phyloP scores from a whole-genome alignment of 208 protist species.

The Leishmania martiniquensis region DNA sequence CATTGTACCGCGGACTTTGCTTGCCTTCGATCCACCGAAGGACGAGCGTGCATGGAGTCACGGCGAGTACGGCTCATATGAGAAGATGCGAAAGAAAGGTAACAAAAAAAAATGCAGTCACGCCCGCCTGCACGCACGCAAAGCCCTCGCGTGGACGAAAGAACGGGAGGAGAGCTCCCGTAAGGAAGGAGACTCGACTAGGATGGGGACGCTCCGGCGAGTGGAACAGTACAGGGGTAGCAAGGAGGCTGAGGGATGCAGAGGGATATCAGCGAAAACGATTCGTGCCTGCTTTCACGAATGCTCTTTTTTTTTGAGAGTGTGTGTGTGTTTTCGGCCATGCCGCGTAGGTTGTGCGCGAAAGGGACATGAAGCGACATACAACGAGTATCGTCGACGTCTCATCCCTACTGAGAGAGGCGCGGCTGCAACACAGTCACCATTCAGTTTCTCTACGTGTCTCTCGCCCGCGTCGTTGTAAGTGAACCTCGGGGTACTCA shows the following conservation, averaged over 20 bases:
- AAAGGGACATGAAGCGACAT: not conserved
- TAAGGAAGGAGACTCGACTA: not conserved
- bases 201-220: not conserved
- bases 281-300: not conserved
- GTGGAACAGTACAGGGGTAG: not conserved
- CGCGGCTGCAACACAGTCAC: not conserved
- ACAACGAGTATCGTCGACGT: not conserved
- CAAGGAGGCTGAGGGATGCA: not conserved
- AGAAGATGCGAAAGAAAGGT: not conserved
- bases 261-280: too few species aligned
- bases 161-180: not conserved
- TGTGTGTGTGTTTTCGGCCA: not conserved
- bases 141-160: not conserved
- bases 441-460: not conserved
- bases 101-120: not conserved
- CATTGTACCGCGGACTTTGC: too few species aligned
- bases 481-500: not conserved
- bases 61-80: not conserved
- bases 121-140: not conserved
- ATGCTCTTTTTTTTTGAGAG: not conserved
- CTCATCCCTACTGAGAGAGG: not conserved
- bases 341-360: too few species aligned
- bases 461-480: not conserved
- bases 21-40: too few species aligned
- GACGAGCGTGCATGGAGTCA: too few species aligned